Evolutionary conservation across 805 yeast species (phyloP).

Genomic region (Wickerhamiella siamensis): DNA sequence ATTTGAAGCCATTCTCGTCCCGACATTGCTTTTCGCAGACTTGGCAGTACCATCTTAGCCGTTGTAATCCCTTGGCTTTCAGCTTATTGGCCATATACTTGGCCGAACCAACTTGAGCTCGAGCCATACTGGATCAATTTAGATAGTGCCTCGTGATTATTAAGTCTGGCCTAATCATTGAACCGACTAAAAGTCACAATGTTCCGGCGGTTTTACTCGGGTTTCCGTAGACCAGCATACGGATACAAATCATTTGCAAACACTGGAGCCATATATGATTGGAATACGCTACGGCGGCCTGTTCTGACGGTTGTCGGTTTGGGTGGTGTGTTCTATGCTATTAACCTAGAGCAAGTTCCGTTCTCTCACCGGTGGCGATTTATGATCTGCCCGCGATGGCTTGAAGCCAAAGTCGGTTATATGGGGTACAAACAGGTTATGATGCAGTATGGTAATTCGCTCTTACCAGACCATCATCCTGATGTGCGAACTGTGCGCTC

Average conservation of each 20-base stretch:
- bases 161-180: too few species aligned
- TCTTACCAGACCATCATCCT: constrained; percentile 56
- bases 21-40: constrained; percentile 86
- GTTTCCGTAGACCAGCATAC: background rate
- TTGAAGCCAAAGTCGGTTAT: constrained; percentile 51
- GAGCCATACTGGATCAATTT: constrained; percentile 28
- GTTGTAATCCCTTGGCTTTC: constrained; percentile 74
- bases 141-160: background rate
- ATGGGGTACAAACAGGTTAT: constrained; percentile 48
- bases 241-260: background rate
- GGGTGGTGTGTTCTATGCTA: constrained; percentile 29
- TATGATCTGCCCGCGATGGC: constrained; percentile 52
- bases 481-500: constrained; percentile 37
- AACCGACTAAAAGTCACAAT: too few species aligned
- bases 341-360: constrained; percentile 66
- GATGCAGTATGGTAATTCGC: constrained; percentile 33
- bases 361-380: constrained; percentile 59
- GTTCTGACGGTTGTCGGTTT: constrained; percentile 20
- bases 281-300: constrained; percentile 10
- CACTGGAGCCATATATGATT: background rate
- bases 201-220: background rate
- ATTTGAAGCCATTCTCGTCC: constrained; percentile 89
- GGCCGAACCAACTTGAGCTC: constrained; percentile 52
- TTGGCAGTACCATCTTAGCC: constrained; percentile 76
- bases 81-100: constrained; percentile 60